Conservation (phyloP, 805 yeast species). For the Kregervanrija fluxuum region DNA sequence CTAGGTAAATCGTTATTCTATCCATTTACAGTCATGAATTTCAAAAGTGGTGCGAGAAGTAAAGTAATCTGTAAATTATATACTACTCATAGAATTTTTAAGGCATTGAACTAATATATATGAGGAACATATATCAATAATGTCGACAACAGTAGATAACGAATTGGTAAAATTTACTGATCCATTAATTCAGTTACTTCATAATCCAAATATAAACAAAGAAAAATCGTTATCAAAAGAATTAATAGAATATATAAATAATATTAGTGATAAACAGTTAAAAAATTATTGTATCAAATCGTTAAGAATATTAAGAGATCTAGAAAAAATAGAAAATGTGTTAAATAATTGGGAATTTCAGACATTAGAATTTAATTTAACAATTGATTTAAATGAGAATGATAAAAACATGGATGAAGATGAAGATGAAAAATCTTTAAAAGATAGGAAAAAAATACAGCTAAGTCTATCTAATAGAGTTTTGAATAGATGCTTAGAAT, state of each 20-base stretch:
- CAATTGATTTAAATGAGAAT: constrained; percentile 12
- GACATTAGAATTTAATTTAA: constrained; percentile 42
- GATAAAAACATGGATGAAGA: constrained; percentile 9
- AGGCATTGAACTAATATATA: neutral
- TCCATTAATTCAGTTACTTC: constrained; percentile 39
- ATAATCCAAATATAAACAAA: constrained; percentile 40
- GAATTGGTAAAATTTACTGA: constrained; percentile 34
- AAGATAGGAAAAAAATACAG: constrained; percentile 37
- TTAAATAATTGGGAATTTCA: constrained; percentile 50
- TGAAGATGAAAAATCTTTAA: constrained; percentile 7
- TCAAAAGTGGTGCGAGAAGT: too few species aligned
- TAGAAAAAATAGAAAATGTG: constrained; percentile 41
- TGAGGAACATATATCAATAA: too few species aligned
- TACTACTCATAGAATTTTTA: too few species aligned
- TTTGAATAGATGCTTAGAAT: constrained; percentile 40
- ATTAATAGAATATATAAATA: constrained; percentile 35
- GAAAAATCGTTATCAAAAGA: constrained; percentile 34
- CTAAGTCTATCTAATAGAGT: constrained; percentile 49
- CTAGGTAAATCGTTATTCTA: too few species aligned
- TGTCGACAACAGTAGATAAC: constrained; percentile 6
- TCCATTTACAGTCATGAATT: too few species aligned
- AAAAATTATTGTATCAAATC: constrained; percentile 42
- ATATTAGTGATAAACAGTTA: constrained; percentile 37
- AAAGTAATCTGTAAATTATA: too few species aligned
- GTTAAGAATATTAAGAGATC: constrained; percentile 39